phyloP scores from a whole-genome alignment of 805 yeast genomes.

The Metschnikowia corniflorae region DNA sequence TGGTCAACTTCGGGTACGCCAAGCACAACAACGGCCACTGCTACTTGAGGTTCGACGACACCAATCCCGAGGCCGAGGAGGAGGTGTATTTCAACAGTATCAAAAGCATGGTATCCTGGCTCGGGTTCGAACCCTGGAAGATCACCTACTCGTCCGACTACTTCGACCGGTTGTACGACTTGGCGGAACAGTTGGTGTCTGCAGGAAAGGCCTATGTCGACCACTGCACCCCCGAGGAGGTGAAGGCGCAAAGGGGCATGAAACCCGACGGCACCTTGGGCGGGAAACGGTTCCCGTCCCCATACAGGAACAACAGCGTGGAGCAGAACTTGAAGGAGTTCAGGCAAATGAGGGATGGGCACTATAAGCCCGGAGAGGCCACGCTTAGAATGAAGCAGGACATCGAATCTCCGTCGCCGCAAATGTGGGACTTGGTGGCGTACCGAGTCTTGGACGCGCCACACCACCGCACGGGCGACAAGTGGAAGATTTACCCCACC shows the following conservation, averaged over 20 bases:
- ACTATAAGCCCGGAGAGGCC: constrained; percentile 85
- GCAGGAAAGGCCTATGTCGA: constrained; percentile 84
- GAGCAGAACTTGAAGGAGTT: constrained; percentile 79
- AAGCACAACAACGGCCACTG: constrained; percentile 82
- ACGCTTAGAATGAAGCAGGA: constrained; percentile 97
- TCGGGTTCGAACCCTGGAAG: constrained; percentile 92
- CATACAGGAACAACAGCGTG: constrained; percentile 63
- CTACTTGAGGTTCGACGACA: constrained; percentile 92
- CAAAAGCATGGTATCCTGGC: constrained; percentile 82
- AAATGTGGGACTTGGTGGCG: constrained; percentile 99
- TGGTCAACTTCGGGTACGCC: constrained; percentile 98
- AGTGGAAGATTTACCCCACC: constrained; percentile 98
- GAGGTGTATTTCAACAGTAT: constrained; percentile 85
- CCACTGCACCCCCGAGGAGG: constrained; percentile 89
- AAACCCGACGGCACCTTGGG: constrained; percentile 91
- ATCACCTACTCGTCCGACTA: constrained; percentile 95
- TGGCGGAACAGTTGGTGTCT: constrained; percentile 79
- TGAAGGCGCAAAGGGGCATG: constrained; percentile 85
- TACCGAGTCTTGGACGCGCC: constrained; percentile 89
- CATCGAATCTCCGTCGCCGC: constrained; percentile 85
- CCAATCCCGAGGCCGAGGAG: constrained; percentile 98
- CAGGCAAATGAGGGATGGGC: constrained; percentile 88
- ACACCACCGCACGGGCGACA: constrained; percentile 94
- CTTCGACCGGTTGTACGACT: constrained; percentile 80
- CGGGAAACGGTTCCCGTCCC: constrained; percentile 83